Conservation (phyloP, 192 early-diverging fungal species). For the Rhizoclosmatium sp. region DNA sequence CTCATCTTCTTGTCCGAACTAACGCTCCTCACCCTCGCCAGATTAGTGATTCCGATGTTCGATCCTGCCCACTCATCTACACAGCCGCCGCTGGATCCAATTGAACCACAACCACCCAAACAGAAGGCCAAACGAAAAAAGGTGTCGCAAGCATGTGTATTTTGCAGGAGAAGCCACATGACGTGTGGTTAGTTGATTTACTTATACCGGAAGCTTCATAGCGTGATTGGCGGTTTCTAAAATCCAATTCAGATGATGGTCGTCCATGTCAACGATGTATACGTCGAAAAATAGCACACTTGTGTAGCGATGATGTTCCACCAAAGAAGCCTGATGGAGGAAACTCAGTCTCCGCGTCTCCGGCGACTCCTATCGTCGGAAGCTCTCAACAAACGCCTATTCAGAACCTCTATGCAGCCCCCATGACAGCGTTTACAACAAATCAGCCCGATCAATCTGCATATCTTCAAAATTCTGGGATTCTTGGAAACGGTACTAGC, state of each 20-base stretch:
- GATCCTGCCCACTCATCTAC: background rate
- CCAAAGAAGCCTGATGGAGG: conserved; percentile 4
- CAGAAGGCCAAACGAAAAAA: conserved; percentile 53
- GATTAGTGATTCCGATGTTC: no score
- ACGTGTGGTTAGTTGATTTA: conserved; percentile 71
- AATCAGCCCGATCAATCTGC: background rate
- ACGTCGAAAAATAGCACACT: conserved; percentile 91
- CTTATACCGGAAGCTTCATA: no score
- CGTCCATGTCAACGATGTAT: conserved; percentile 96
- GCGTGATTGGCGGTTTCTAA: no score
- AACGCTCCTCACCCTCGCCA: no score
- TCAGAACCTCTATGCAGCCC: background rate
- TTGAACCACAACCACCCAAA: background rate
- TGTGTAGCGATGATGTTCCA: conserved; percentile 81
- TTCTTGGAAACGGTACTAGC: no score
- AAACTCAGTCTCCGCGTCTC: background rate
- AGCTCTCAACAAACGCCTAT: background rate
- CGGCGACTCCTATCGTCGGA: background rate
- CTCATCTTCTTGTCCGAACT: no score
- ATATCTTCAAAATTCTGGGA: background rate
- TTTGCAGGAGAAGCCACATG: conserved; percentile 96
- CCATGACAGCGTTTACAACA: conserved; percentile 2
- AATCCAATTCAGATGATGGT: conserved; percentile 57
- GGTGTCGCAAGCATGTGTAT: conserved; percentile 83
- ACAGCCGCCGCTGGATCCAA: conserved; percentile 5